Percentiles rank a stretch among this genome's conserved stretches.
phyloP scores from a whole-genome alignment of 2,329 filamentous ascomycete genomes.

The Ascocoryne sarcoides region DNA sequence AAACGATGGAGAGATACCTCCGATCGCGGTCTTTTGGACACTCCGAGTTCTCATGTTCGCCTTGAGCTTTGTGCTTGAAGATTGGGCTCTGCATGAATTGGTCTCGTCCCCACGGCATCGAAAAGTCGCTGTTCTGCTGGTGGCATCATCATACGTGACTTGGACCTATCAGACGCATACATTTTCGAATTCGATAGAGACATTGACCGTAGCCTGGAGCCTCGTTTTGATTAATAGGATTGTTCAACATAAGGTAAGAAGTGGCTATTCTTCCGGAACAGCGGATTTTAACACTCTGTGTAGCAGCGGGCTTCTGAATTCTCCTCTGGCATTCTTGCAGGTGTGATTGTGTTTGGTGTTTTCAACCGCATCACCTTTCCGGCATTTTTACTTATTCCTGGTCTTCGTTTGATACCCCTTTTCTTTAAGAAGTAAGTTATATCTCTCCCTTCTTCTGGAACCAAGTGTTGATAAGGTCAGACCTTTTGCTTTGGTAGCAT shows the following conservation, averaged over 20 bases:
- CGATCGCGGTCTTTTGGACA: constrained; percentile 83
- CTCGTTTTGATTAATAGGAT: constrained; percentile 87
- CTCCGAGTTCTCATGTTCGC: constrained; percentile 86
- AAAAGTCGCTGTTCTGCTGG: constrained; percentile 67
- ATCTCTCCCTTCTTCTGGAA: constrained; percentile 10
- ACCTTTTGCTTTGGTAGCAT: constrained; percentile 51
- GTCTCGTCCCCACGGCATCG: constrained; percentile 66
- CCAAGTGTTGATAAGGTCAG: constrained; percentile 29
- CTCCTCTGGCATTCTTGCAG: constrained; percentile 69
- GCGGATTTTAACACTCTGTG: constrained; percentile 10
- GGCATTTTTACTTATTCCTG: constrained; percentile 80
- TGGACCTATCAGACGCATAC: constrained; percentile 99
- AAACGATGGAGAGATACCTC: constrained; percentile 65
- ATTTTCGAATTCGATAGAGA: constrained; percentile 96
- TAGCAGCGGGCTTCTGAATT: constrained; percentile 68
- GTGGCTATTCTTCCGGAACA: background rate
- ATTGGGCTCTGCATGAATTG: constrained; percentile 94
- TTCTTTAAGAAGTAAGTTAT: constrained; percentile 75
- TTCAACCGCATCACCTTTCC: constrained; percentile 98
- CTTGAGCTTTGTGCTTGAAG: constrained; percentile 90
- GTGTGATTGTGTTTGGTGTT: constrained; percentile 73
- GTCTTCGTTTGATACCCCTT: constrained; percentile 74
- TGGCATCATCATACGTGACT: constrained; percentile 94
- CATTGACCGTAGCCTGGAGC: constrained; percentile 85
- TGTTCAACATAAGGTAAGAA: constrained; percentile 62